A percentile compares a stretch with the other conserved stretches of the same genome.
phyloP scores from a whole-genome alignment of 2,329 filamentous ascomycete species.

The Acarospora socialis region DNA sequence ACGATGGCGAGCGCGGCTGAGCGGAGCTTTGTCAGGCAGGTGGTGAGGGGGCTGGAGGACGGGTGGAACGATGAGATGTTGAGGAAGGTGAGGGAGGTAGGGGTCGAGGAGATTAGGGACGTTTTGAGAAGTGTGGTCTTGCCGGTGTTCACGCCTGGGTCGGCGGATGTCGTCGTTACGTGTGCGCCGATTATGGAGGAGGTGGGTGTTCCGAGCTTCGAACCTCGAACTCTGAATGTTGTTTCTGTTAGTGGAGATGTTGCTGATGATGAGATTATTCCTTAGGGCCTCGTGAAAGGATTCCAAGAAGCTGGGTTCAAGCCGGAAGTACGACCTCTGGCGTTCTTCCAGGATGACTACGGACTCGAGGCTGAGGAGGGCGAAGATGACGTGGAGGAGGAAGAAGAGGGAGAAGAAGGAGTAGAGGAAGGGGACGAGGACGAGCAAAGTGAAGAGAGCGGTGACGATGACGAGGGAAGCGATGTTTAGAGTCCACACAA shows the following conservation, averaged over 20 bases:
- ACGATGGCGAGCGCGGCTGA: conserved; percentile 72
- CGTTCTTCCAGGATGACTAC: conserved; percentile 80
- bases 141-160: conserved; percentile 65
- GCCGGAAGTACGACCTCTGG: conserved; percentile 57
- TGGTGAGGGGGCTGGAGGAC: conserved; percentile 59
- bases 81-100: conserved; percentile 61
- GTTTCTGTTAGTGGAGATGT: conserved; percentile 13
- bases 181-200: conserved; percentile 76
- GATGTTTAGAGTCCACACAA: conserved; percentile 10
- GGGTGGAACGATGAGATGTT: conserved; percentile 69
- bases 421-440: conserved; percentile 17
- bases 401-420: conserved; percentile 11
- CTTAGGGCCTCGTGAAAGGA: conserved; percentile 57
- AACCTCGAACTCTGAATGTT: conserved; percentile 5
- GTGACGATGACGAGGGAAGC: conserved; percentile 25
- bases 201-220: conserved; percentile 37
- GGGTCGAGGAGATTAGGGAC: conserved; percentile 58
- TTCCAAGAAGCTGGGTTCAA: conserved; percentile 67
- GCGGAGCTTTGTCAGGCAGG: conserved; percentile 69
- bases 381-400: conserved; percentile 12
- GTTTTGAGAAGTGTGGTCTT: conserved; percentile 63
- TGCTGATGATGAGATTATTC: conserved; percentile 8
- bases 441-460: conserved; percentile 22
- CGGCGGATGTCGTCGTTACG: conserved; percentile 74
- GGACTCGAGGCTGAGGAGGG: conserved; percentile 51